phyloP scores from a whole-genome alignment of 257 asterid species.

The Solanum rostratum region DNA sequence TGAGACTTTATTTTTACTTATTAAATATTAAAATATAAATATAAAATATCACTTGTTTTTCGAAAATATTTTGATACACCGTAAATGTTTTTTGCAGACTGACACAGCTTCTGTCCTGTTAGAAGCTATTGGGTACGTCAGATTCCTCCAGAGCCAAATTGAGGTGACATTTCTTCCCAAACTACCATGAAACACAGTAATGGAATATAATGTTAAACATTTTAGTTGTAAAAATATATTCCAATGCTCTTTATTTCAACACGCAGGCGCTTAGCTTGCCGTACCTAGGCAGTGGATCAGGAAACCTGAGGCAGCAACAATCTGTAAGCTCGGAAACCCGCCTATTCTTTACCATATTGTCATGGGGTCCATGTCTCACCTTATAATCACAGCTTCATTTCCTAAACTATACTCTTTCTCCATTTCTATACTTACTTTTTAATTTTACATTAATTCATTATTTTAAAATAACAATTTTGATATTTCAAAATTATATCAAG shows the following conservation, averaged over 20 bases:
- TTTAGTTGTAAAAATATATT: slow-evolving; percentile 3
- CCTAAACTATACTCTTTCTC: background rate
- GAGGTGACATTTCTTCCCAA: slow-evolving; percentile 46
- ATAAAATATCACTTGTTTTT: background rate
- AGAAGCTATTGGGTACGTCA: slow-evolving; percentile 79
- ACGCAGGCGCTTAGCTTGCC: slow-evolving; percentile 78
- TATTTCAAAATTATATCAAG: no score
- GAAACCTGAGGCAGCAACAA: slow-evolving; percentile 27
- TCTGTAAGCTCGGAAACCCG: slow-evolving; percentile 18
- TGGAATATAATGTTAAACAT: background rate
- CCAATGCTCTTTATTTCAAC: background rate
- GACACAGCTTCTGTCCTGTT: slow-evolving; percentile 87
- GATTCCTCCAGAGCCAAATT: slow-evolving; percentile 83
- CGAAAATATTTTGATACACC: background rate
- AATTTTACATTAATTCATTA: no score
- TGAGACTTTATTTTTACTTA: background rate
- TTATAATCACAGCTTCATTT: background rate
- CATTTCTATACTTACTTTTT: no score
- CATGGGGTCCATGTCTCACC: no score
- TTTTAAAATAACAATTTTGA: no score
- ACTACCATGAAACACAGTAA: slow-evolving; percentile 16
- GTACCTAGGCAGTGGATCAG: slow-evolving; percentile 46
- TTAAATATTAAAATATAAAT: background rate
- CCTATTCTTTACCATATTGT: no score
- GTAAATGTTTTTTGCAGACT: slow-evolving; percentile 40